Evolutionary conservation across 352 stramenopile genomes (phyloP), one percentile per base, ranked within the genome.

Genomic region (Pythium chondricola): DNA sequence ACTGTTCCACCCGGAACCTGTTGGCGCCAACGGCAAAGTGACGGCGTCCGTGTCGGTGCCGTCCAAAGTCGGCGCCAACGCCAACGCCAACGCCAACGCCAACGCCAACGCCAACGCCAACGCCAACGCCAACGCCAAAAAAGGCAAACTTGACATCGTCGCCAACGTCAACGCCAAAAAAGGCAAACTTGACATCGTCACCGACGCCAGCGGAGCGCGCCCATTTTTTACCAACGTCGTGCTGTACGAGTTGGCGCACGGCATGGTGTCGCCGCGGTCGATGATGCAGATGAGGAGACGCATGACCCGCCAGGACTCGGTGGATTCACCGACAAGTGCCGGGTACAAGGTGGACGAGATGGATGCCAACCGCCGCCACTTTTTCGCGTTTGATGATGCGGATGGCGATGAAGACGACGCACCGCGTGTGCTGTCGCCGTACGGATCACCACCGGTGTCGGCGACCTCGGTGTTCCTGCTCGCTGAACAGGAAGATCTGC

Each of bases 241-340:
- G 61, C 63, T 92, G 48, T 92, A 88, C 42, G 81, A 90, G 37
- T 53, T 92, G 21, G 77, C 81, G 11, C 81, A 92, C 29, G 81
- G 81, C 11, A 86, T 82, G 61, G 56, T 88, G 7, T 92, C 81
- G 25, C 81, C 78, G 16, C 69, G 70, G 25, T 76, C 75, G 22
- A 62, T 92, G 42, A 65, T 84, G 57, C 59, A 69, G 39, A 80
- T 90, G 64, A 76, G 76, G 27, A 69, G 75, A 7, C 72, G 74
- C n/a, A 68, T 78, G 58, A 80, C 57, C 13, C 69, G 77, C 30
- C 13, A 79, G 30, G 75, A 78, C 37, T 92, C 80, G 41, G 78
- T 89, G n/a, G 80, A 92, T 37, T 92, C 80, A 37, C 80, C 77
- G 3, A 89, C 78, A 48, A 59, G 45, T 37, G 13, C 7, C 29